Percentiles rank a stretch among this genome's conserved stretches.
phyloP scores from a whole-genome alignment of 805 yeast species.

The Ogataea sp. region DNA sequence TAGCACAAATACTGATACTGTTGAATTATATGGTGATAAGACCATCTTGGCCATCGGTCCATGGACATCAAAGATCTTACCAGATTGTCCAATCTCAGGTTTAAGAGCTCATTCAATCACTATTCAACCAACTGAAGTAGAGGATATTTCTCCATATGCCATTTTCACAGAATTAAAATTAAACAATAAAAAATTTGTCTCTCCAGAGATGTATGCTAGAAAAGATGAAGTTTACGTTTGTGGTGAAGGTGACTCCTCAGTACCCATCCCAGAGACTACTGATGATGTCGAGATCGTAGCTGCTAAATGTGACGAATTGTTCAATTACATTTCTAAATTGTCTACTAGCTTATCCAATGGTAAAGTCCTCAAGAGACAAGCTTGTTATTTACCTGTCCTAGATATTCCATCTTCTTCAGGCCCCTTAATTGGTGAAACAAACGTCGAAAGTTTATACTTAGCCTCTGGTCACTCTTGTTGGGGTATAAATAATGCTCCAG shows the following conservation, averaged over 20 bases:
- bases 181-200: slow-evolving; percentile 58
- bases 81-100: slow-evolving; percentile 92
- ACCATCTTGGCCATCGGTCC: slow-evolving; percentile 91
- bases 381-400: slow-evolving; percentile 90
- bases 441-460: slow-evolving; percentile 65
- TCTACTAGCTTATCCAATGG: slow-evolving; percentile 67
- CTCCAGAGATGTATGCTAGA: slow-evolving; percentile 94
- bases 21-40: slow-evolving; percentile 58
- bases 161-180: slow-evolving; percentile 84
- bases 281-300: slow-evolving; percentile 87
- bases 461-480: slow-evolving; percentile 97
- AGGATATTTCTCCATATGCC: slow-evolving; percentile 81
- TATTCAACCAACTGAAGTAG: slow-evolving; percentile 66
- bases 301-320: slow-evolving; percentile 82
- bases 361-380: slow-evolving; percentile 74
- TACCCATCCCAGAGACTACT: slow-evolving; percentile 87
- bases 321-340: slow-evolving; percentile 69
- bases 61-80: slow-evolving; percentile 88
- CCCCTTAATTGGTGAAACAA: slow-evolving; percentile 90
- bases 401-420: slow-evolving; percentile 91
- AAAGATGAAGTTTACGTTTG: slow-evolving; percentile 94
- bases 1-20: slow-evolving; percentile 13
- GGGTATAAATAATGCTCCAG: slow-evolving; percentile 98
- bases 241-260: slow-evolving; percentile 92
- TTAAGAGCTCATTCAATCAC: slow-evolving; percentile 93